A percentile compares a stretch with the other conserved stretches of the same genome.
Evolutionary conservation across 2,329 filamentous ascomycete species (phyloP).

Genomic region (Aspergillus spinulosporus): DNA sequence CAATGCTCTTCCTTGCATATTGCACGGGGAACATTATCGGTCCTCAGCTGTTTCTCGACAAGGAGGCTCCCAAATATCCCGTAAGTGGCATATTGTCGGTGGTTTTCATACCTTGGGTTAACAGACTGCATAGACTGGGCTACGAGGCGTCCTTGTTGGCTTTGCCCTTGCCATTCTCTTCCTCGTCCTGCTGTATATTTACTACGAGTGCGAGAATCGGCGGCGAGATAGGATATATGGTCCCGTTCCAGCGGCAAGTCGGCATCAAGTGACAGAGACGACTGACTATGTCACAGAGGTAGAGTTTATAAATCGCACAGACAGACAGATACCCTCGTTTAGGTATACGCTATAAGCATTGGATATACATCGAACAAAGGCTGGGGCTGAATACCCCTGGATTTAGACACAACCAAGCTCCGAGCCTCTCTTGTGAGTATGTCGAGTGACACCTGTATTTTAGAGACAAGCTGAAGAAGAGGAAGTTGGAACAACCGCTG

Average conservation of each 20-base stretch:
- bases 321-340: background rate
- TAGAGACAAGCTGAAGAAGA: too few species aligned
- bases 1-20: background rate
- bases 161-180: background rate
- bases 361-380: too few species aligned
- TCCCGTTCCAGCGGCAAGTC: background rate
- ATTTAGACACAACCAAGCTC: too few species aligned
- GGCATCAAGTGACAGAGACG: background rate
- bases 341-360: too few species aligned
- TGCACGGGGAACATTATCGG: background rate
- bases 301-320: background rate
- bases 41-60: background rate
- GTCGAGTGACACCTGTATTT: too few species aligned
- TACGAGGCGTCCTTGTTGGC: background rate
- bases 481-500: too few species aligned
- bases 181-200: background rate
- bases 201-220: constrained; percentile 3
- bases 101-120: background rate
- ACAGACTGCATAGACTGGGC: background rate
- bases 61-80: background rate
- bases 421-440: too few species aligned
- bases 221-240: background rate
- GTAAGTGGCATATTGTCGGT: background rate
- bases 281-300: background rate
- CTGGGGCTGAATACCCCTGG: too few species aligned